A percentile compares a stretch with the other conserved stretches of the same genome.
Evolutionary conservation across 2,329 filamentous ascomycete genomes (phyloP).

Genomic region (Fusarium neocosmosporiellum): DNA sequence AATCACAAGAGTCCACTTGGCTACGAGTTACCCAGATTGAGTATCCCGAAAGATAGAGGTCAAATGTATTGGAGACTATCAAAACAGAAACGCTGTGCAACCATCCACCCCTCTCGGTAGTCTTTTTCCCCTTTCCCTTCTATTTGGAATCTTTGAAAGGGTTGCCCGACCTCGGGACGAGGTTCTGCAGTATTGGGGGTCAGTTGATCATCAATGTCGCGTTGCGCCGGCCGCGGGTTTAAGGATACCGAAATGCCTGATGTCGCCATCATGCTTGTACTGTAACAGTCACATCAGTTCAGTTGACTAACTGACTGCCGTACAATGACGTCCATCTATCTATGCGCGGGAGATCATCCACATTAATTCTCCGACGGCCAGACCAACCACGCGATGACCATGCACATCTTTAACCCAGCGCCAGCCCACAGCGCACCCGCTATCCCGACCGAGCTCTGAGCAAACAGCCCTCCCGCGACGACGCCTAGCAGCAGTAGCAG

Average conservation of each 20-base stretch:
- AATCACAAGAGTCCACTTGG: conserved; percentile 17
- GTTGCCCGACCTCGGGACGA: conserved; percentile 30
- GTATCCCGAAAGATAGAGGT: conserved; percentile 29
- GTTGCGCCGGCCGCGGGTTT: conserved; percentile 7
- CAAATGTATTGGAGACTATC: conserved; percentile 12
- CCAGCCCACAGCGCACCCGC: conserved; percentile 69
- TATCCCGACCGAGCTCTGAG: conserved; percentile 59
- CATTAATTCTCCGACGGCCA: conserved; percentile 63
- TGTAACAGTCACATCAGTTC: conserved; percentile 25
- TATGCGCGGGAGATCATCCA: conserved; percentile 1
- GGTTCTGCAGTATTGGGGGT: conserved; percentile 1
- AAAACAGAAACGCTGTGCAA: conserved; percentile 9
- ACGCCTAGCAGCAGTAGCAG: conserved; percentile 62
- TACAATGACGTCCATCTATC: not conserved
- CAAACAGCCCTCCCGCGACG: conserved; percentile 60
- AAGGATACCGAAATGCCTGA: conserved; percentile 21
- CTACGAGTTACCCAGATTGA: conserved; percentile 15
- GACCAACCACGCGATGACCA: conserved; percentile 68
- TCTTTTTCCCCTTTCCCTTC: not conserved
- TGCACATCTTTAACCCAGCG: conserved; percentile 64
- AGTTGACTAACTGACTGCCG: conserved; percentile 23
- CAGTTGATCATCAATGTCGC: conserved; percentile 5
- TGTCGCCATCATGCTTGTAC: conserved; percentile 19
- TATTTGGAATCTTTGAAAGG: conserved; percentile 13
- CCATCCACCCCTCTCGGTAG: conserved; percentile 22